These are phyloP conservation scores for Yamadazyma nakazawae DNA, from an alignment of 805 yeast genomes.

Conservation along the genomic window DNA sequence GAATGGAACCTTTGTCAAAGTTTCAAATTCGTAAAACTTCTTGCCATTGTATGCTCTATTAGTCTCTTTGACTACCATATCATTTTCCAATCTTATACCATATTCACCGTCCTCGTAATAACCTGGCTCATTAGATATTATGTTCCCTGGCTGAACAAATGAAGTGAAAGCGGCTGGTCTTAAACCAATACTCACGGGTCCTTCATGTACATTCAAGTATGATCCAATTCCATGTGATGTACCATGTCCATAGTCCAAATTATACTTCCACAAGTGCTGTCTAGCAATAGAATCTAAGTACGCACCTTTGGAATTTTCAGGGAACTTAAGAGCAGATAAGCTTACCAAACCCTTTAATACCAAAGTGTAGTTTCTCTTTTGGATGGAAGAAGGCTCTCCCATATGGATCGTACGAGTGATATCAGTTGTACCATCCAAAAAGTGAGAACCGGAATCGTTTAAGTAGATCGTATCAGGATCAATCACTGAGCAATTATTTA, in stretches of 20 bases:
- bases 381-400: constrained; percentile 43
- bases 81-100: constrained; percentile 56
- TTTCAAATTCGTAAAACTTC: constrained; percentile 68
- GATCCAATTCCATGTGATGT: constrained; percentile 68
- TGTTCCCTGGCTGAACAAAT: constrained; percentile 49
- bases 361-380: constrained; percentile 49
- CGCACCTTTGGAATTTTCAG: constrained; percentile 52
- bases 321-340: constrained; percentile 48
- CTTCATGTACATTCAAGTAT: constrained; percentile 59
- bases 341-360: constrained; percentile 59
- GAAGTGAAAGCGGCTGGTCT: constrained; percentile 46
- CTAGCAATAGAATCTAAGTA: constrained; percentile 57
- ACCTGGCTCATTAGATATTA: constrained; percentile 62
- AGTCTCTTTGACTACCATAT: constrained; percentile 45
- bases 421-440: constrained; percentile 79
- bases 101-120: constrained; percentile 57
- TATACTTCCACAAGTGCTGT: constrained; percentile 53
- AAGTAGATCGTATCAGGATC: constrained; percentile 66
- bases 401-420: constrained; percentile 61
- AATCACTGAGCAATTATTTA: constrained; percentile 41
- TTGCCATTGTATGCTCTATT: constrained; percentile 49
- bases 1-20: constrained; percentile 82
- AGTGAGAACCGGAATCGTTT: constrained; percentile 91
- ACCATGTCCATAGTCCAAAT: constrained; percentile 60
- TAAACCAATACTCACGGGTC: constrained; percentile 61